Evolutionary conservation across 345 rosid species (phyloP).

Genomic region (Eucalyptus fibrosa): DNA sequence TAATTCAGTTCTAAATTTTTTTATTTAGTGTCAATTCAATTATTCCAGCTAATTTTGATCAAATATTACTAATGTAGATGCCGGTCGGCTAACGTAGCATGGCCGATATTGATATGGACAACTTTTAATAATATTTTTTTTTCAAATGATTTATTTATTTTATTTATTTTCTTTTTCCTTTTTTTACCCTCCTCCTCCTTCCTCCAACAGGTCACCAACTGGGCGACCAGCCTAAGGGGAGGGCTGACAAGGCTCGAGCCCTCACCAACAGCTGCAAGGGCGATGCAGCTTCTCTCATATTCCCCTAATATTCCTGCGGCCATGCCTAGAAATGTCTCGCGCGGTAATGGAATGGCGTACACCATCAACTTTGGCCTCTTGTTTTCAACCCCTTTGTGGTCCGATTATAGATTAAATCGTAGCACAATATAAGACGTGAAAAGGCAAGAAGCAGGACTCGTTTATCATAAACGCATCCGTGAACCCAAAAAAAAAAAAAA

Average conservation of each 20-base stretch:
- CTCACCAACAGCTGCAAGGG: no score
- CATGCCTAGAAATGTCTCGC: neutral
- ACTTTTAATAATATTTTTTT: no score
- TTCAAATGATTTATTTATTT: no score
- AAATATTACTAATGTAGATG: no score
- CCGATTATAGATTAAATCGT: neutral
- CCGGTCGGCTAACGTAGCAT: no score
- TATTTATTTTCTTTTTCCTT: no score
- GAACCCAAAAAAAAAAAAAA: neutral
- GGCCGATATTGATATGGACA: accelerated
- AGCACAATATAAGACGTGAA: neutral
- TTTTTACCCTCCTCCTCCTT: no score
- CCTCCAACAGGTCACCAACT: no score
- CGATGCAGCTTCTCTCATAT: neutral
- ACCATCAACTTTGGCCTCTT: neutral
- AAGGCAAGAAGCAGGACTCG: neutral
- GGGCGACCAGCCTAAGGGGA: no score
- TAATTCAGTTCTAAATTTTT: no score
- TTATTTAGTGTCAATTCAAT: no score
- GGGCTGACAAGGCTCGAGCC: no score
- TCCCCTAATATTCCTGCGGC: neutral
- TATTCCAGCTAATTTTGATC: accelerated
- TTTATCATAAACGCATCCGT: neutral
- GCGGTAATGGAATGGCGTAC: neutral
- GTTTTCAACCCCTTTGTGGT: neutral